A percentile compares a stretch with the other conserved stretches of the same genome.
These are phyloP conservation scores for Gremmenia infestans DNA, from an alignment of 2,329 filamentous ascomycete genomes.

Conservation along the genomic window DNA sequence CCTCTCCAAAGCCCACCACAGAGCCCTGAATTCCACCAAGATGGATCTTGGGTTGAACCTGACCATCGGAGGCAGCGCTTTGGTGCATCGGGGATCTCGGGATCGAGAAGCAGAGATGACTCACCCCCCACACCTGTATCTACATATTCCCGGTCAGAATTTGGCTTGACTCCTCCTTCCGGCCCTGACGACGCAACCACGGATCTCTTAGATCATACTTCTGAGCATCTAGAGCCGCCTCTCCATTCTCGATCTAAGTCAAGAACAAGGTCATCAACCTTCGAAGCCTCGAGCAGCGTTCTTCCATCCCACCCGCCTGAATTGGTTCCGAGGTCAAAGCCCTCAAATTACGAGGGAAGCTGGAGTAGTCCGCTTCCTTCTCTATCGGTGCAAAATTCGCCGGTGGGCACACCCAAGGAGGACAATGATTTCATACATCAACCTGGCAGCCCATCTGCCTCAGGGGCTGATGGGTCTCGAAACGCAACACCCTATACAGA, in stretches of 20 bases:
- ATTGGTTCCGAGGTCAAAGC: background rate
- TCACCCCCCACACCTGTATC: slow-evolving; percentile 22
- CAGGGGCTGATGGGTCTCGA: background rate
- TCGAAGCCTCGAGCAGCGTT: background rate
- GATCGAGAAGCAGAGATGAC: slow-evolving; percentile 16
- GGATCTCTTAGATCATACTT: background rate
- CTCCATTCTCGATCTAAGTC: background rate
- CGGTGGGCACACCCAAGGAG: background rate
- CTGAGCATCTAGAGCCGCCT: slow-evolving; percentile 4
- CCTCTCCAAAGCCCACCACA: slow-evolving; percentile 23
- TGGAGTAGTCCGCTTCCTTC: background rate
- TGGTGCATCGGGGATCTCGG: slow-evolving; percentile 11
- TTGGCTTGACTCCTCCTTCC: slow-evolving; percentile 5
- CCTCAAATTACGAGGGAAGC: background rate
- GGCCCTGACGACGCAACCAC: slow-evolving; percentile 1
- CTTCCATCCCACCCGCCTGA: background rate
- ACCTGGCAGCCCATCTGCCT: background rate
- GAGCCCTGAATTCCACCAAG: slow-evolving; percentile 19
- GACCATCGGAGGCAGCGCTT: slow-evolving; percentile 13
- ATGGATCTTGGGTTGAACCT: slow-evolving; percentile 13
- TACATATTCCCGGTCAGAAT: slow-evolving; percentile 17
- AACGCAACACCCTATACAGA: background rate
- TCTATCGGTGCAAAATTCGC: background rate
- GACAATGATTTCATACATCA: background rate
- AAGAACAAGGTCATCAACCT: background rate